Evolutionary conservation across 345 rosid genomes (phyloP), one percentile per base, ranked within the genome.

Genomic region (Salix arbutifolia): DNA sequence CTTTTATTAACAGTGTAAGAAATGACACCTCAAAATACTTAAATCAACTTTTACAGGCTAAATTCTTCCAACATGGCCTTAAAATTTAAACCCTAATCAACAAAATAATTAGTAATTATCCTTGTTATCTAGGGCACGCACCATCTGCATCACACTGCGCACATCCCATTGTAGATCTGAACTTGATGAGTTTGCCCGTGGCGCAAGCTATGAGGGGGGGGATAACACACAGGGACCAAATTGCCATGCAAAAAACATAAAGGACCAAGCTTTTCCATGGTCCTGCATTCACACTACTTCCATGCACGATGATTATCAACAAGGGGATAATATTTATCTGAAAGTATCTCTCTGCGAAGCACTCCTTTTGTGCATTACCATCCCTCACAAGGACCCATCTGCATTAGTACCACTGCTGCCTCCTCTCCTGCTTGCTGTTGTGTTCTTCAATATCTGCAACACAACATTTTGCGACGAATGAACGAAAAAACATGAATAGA

Each of bases 381-480:
- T 28, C 19, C 19, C 21, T 26, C 82, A 87, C 25, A 76, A 79
- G 9, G 85, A 79, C 30, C 90, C 88, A 25, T 91, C 97, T 0
- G 79, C 86, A 40, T 84, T 91, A 31, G 91, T 64, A 84, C 84
- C 83, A 65, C 86, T 75, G 12, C 85, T 75, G 56, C 91, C 85
- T 31, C 89, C 91, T 82, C 92, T 87, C 85, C 91, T 84, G 86
- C 92, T 86, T 2, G 93, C 96, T n/a, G 99, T 95, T n/a, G 97
- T 93, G 88, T 95, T 93, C 93, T 93, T 93, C 84, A 95, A 72
- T 82, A 93, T 93, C 98, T 95, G 89, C 87, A 81, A 72, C 62
- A 65, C 12, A 23, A 4, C 64, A 10, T 58, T n/a, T 58, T 1
- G 1, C 1, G 14, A 58, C 1, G 14, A 11, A 58, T n/a, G 64